These are phyloP conservation scores for Aspergillus tubingensis DNA, from an alignment of 2,329 filamentous ascomycete species.

Conservation along the genomic window DNA sequence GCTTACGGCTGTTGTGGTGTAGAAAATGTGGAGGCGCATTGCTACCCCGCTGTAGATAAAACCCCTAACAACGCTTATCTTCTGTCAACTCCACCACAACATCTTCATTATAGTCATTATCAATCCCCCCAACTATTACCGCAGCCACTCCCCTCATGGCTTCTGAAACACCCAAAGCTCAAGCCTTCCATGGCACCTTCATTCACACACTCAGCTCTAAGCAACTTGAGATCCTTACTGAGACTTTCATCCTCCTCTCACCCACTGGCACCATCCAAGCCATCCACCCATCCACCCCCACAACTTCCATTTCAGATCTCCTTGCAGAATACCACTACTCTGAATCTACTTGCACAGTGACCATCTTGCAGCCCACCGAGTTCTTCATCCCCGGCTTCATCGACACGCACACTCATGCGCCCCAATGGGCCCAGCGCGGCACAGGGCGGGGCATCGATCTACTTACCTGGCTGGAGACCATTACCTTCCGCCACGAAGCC, in stretches of 20 bases:
- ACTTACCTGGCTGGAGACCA: slow-evolving; percentile 63
- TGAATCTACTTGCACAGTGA: slow-evolving; percentile 29
- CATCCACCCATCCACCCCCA: slow-evolving; percentile 25
- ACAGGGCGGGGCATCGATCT: slow-evolving; percentile 44
- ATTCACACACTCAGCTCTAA: slow-evolving; percentile 32
- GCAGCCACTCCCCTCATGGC: neutral
- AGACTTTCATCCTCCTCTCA: slow-evolving; percentile 36
- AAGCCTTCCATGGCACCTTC: slow-evolving; percentile 39
- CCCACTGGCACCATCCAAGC: slow-evolving; percentile 33
- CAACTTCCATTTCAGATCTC: slow-evolving; percentile 25
- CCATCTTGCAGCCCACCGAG: slow-evolving; percentile 29
- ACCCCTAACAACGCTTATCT: neutral
- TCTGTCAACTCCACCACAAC: slow-evolving; percentile 12
- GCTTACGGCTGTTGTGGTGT: neutral
- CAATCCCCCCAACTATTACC: neutral
- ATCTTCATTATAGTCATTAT: slow-evolving; percentile 8
- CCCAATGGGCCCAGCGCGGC: slow-evolving; percentile 54
- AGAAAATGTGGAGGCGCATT: neutral
- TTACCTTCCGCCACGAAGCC: slow-evolving; percentile 67
- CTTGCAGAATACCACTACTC: slow-evolving; percentile 29
- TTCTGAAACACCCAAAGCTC: slow-evolving; percentile 22
- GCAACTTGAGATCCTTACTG: slow-evolving; percentile 33
- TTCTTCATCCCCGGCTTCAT: slow-evolving; percentile 47
- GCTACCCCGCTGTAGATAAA: slow-evolving; percentile 9
- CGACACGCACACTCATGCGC: slow-evolving; percentile 70